Percentiles rank a stretch among this genome's conserved stretches.
phyloP scores from a whole-genome alignment of 2,329 filamentous ascomycete species.

The Botrytis sinoallii region DNA sequence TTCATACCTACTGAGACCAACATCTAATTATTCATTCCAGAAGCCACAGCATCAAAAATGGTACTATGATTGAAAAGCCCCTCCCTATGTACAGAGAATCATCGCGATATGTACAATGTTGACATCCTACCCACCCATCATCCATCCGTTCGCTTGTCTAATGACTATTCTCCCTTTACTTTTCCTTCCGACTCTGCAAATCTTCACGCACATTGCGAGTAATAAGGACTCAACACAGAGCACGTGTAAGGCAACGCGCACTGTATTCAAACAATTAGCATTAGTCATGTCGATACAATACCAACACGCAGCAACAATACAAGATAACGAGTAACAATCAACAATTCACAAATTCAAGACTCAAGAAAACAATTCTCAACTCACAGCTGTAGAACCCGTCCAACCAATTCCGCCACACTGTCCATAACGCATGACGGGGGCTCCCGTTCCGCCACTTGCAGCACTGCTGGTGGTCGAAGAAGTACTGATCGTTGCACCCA shows the following conservation, averaged over 20 bases:
- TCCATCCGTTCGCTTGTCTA: neutral
- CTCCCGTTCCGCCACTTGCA: neutral
- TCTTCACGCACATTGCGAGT: constrained; percentile 20
- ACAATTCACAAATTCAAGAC: neutral
- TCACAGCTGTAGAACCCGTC: constrained; percentile 10
- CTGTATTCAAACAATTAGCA: neutral
- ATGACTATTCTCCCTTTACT: neutral
- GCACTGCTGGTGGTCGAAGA: neutral
- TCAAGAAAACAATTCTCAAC: neutral
- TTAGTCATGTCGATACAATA: neutral
- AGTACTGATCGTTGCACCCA: neutral
- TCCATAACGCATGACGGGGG: neutral
- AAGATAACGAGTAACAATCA: neutral
- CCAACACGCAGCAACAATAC: neutral
- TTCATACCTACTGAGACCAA: neutral
- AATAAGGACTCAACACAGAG: neutral
- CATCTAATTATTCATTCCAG: neutral
- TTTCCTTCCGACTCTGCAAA: neutral
- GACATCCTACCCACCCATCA: neutral
- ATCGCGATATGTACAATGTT: neutral
- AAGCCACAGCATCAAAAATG: neutral
- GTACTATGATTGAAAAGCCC: neutral
- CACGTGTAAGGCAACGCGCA: constrained; percentile 16
- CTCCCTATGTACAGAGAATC: neutral
- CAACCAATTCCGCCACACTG: constrained; percentile 17